These are phyloP conservation scores for Rhizopogon vulgaris DNA, from an alignment of 768 basidiomycete genomes.

Conservation along the genomic window DNA sequence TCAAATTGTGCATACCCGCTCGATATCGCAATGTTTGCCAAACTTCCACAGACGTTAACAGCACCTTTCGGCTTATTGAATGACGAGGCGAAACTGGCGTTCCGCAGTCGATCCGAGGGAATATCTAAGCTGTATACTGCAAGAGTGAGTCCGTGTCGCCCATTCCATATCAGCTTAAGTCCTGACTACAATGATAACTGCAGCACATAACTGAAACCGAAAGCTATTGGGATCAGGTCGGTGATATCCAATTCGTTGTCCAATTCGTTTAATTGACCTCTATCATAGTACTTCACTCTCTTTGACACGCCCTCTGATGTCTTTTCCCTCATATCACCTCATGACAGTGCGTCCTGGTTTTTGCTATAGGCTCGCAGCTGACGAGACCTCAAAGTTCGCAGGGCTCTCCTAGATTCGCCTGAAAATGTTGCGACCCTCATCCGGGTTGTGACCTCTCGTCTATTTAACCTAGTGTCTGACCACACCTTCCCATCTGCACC, in stretches of 20 bases:
- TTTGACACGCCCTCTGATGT: slow-evolving; percentile 91
- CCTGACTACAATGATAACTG: slow-evolving; percentile 1
- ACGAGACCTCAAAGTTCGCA: slow-evolving; percentile 52
- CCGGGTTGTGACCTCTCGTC: slow-evolving; percentile 56
- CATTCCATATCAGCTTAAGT: neutral
- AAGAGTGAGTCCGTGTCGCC: slow-evolving; percentile 46
- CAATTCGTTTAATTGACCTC: neutral
- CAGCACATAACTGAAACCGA: slow-evolving; percentile 75
- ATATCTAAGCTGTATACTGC: slow-evolving; percentile 68
- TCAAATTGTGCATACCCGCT: neutral
- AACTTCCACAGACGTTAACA: slow-evolving; percentile 63
- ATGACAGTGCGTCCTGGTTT: slow-evolving; percentile 59
- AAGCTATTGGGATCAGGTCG: slow-evolving; percentile 86
- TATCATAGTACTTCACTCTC: slow-evolving; percentile 63
- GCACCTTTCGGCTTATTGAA: slow-evolving; percentile 74
- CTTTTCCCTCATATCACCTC: slow-evolving; percentile 80
- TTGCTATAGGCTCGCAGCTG: slow-evolving; percentile 4
- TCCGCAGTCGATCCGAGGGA: slow-evolving; percentile 76
- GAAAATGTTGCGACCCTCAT: slow-evolving; percentile 85
- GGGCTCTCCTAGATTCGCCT: slow-evolving; percentile 74
- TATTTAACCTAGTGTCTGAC: slow-evolving; percentile 72
- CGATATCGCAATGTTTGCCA: slow-evolving; percentile 50
- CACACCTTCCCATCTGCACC: slow-evolving; percentile 68
- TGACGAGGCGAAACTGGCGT: slow-evolving; percentile 86
- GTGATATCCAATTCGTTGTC: slow-evolving; percentile 12